Percentiles rank a stretch among this genome's conserved stretches.
phyloP scores from a whole-genome alignment of 2,329 filamentous ascomycete genomes.

The Claviceps arundinis region DNA sequence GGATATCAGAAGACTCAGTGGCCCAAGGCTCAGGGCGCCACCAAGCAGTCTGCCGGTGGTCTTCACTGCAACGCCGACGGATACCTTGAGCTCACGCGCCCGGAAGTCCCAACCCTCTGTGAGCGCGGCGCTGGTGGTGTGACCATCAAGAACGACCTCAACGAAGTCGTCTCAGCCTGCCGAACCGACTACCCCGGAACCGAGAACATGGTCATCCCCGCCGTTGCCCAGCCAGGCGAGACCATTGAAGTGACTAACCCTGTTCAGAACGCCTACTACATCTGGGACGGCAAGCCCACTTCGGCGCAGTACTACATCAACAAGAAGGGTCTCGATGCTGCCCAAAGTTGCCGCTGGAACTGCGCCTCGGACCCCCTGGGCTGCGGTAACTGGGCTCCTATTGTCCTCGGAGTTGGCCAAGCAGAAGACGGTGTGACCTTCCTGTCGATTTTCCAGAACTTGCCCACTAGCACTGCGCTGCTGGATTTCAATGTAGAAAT shows the following conservation, averaged over 20 bases:
- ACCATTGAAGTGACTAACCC: slow-evolving; percentile 61
- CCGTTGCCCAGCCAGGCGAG: slow-evolving; percentile 46
- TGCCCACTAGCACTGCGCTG: slow-evolving; percentile 53
- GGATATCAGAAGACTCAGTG: slow-evolving; percentile 92
- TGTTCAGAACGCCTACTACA: slow-evolving; percentile 57
- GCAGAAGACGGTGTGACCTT: slow-evolving; percentile 52
- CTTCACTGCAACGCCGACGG: slow-evolving; percentile 62
- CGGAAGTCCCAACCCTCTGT: slow-evolving; percentile 57
- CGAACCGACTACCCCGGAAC: slow-evolving; percentile 93
- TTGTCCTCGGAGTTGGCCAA: slow-evolving; percentile 73
- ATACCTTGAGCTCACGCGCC: slow-evolving; percentile 66
- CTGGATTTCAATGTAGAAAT: slow-evolving; percentile 75
- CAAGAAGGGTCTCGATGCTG: slow-evolving; percentile 52
- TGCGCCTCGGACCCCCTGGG: slow-evolving; percentile 34
- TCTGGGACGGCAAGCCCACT: slow-evolving; percentile 60
- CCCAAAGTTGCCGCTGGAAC: slow-evolving; percentile 66
- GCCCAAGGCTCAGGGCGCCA: slow-evolving; percentile 63
- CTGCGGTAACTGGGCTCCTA: slow-evolving; percentile 74
- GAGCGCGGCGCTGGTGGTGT: slow-evolving; percentile 57
- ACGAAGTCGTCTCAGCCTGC: slow-evolving; percentile 59
- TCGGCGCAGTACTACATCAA: slow-evolving; percentile 97
- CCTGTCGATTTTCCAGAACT: slow-evolving; percentile 75
- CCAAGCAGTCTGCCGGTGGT: slow-evolving; percentile 78
- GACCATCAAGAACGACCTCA: slow-evolving; percentile 61
- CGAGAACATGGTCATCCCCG: slow-evolving; percentile 75